Conservation (phyloP, 2,329 filamentous ascomycete species). For the Fusarium albosuccineum region DNA sequence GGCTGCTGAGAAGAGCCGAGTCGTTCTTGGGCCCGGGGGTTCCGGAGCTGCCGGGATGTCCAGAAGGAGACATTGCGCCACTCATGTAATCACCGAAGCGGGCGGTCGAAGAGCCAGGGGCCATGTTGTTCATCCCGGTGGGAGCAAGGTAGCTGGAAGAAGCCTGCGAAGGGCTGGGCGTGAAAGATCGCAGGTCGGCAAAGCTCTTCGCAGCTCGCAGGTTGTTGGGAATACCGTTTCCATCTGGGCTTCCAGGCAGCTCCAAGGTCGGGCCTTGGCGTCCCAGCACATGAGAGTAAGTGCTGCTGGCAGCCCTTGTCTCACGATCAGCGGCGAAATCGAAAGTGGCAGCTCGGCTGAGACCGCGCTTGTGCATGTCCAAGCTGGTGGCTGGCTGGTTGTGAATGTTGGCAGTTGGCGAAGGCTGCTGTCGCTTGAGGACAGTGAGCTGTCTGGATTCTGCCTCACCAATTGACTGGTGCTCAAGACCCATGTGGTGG, state of each 20-base stretch:
- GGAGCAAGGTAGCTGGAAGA: slow-evolving; percentile 80
- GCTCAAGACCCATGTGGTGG: slow-evolving; percentile 93
- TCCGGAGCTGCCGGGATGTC: slow-evolving; percentile 51
- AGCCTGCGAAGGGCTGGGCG: slow-evolving; percentile 87
- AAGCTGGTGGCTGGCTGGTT: slow-evolving; percentile 72
- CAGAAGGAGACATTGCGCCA: slow-evolving; percentile 52
- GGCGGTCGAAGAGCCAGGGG: slow-evolving; percentile 49
- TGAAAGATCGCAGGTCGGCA: slow-evolving; percentile 94
- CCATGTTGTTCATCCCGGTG: slow-evolving; percentile 68
- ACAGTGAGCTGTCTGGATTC: slow-evolving; percentile 93
- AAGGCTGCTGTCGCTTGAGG: slow-evolving; percentile 73
- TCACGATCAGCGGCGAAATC: slow-evolving; percentile 90
- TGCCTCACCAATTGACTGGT: slow-evolving; percentile 89
- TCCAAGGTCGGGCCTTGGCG: slow-evolving; percentile 89
- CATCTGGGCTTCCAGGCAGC: slow-evolving; percentile 83
- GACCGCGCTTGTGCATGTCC: slow-evolving; percentile 83
- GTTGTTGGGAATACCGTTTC: slow-evolving; percentile 75
- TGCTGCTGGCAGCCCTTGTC: slow-evolving; percentile 72
- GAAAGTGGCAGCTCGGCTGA: slow-evolving; percentile 96
- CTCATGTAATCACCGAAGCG: slow-evolving; percentile 63
- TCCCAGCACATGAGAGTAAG: slow-evolving; percentile 79
- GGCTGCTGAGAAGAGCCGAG: slow-evolving; percentile 60
- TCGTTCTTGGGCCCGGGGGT: slow-evolving; percentile 57
- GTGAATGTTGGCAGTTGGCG: slow-evolving; percentile 69
- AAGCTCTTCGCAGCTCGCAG: slow-evolving; percentile 96